phyloP scores from a whole-genome alignment of 139 green algal genomes.

The Ettlia oleoabundans region DNA sequence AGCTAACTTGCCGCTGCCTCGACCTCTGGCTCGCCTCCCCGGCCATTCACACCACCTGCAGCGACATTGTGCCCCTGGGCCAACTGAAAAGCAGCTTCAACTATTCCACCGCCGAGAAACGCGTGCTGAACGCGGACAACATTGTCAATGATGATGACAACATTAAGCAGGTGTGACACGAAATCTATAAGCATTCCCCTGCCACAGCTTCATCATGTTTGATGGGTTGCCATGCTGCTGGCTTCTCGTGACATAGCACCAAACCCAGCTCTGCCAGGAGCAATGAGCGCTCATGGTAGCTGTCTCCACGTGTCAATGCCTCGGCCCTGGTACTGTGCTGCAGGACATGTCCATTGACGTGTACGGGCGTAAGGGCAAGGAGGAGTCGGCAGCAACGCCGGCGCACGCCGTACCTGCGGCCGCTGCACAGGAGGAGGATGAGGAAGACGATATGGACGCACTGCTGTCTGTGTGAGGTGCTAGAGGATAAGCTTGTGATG shows the following conservation, averaged over 20 bases:
- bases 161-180: constrained; percentile 92
- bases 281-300: too few relatives aligned
- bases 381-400: constrained; percentile 19
- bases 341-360: constrained; percentile 93
- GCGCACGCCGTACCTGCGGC: background rate
- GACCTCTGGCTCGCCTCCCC: background rate
- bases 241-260: too few relatives aligned
- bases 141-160: constrained; percentile 91
- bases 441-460: constrained; percentile 33
- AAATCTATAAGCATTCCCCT: too few relatives aligned
- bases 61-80: constrained; percentile 86
- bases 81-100: constrained; percentile 83
- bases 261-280: too few relatives aligned
- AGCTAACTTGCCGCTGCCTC: background rate
- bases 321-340: too few relatives aligned
- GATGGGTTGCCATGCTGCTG: background rate
- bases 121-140: constrained; percentile 90
- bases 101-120: constrained; percentile 84
- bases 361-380: constrained; percentile 73
- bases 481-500: background rate
- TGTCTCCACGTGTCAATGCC: too few relatives aligned
- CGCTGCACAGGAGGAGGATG: background rate
- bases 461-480: constrained; percentile 14
- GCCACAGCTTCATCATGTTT: background rate
- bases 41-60: constrained; percentile 62